Conservation (phyloP, 2,329 filamentous ascomycete genomes). For the Fusarium compactum region DNA sequence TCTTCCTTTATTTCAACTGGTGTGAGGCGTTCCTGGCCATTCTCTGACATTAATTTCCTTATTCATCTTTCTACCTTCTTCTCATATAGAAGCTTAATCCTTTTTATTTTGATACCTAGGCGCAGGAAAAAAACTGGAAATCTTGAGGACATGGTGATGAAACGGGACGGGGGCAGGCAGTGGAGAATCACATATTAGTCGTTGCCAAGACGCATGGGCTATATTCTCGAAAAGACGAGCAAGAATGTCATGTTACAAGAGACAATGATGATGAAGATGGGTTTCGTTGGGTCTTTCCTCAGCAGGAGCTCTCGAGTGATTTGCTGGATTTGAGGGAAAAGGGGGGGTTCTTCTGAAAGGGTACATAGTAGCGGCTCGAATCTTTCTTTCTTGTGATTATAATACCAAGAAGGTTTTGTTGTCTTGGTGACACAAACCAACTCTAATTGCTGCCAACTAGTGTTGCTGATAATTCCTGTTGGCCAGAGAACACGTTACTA, state of each 20-base stretch:
- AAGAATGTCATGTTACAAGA: conserved; percentile 42
- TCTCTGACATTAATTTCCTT: conserved; percentile 28
- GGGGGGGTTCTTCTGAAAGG: conserved; percentile 22
- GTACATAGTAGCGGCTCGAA: conserved; percentile 42
- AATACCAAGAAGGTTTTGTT: conserved; percentile 24
- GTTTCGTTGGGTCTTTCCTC: conserved; percentile 31
- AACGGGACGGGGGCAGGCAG: conserved; percentile 5
- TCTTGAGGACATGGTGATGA: conserved; percentile 26
- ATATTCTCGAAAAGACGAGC: conserved; percentile 28
- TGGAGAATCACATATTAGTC: conserved; percentile 12
- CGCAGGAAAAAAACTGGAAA: conserved; percentile 26
- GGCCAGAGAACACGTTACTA: conserved; percentile 15
- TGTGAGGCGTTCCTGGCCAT: conserved; percentile 33
- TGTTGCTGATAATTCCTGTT: conserved; percentile 10
- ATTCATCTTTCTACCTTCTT: conserved; percentile 16
- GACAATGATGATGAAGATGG: conserved; percentile 42
- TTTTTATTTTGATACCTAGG: conserved; percentile 41
- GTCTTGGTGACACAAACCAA: conserved; percentile 19
- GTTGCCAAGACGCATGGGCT: conserved; percentile 3
- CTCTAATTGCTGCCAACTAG: conserved; percentile 3
- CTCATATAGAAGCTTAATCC: conserved; percentile 39
- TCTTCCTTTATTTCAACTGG: conserved; percentile 12
- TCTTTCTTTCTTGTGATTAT: conserved; percentile 33
- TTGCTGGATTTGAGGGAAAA: conserved; percentile 31
- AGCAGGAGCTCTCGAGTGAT: conserved; percentile 28